These are phyloP conservation scores for Epichloe hybrida DNA, from an alignment of 2,329 filamentous ascomycete species.

Conservation along the genomic window DNA sequence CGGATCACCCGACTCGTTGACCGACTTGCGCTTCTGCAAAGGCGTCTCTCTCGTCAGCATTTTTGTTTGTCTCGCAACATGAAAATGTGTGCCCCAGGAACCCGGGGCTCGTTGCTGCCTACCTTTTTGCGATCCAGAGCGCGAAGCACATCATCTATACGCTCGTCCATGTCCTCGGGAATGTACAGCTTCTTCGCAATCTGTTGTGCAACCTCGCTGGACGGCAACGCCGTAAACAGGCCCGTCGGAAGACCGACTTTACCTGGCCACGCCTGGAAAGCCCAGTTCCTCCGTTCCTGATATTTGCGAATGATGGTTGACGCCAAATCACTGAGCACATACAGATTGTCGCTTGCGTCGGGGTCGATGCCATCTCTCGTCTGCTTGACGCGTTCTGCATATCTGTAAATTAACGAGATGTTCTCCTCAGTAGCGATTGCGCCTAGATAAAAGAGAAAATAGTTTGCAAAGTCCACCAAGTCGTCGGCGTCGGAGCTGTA, in stretches of 20 bases:
- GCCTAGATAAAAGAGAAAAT: slow-evolving; percentile 79
- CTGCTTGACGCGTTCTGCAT: slow-evolving; percentile 86
- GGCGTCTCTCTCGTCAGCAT: slow-evolving; percentile 12
- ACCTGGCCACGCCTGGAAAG: slow-evolving; percentile 67
- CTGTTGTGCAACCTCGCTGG: slow-evolving; percentile 65
- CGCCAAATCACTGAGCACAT: slow-evolving; percentile 77
- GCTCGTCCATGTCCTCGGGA: slow-evolving; percentile 61
- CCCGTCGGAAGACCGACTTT: slow-evolving; percentile 71
- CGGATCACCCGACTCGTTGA: slow-evolving; percentile 34
- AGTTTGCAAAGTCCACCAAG: slow-evolving; percentile 70
- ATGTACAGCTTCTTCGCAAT: slow-evolving; percentile 80
- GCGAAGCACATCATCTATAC: slow-evolving; percentile 54
- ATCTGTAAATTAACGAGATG: slow-evolving; percentile 76
- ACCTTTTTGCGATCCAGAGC: slow-evolving; percentile 66
- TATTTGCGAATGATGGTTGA: slow-evolving; percentile 72
- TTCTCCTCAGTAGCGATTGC: slow-evolving; percentile 78
- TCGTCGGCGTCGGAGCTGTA: slow-evolving; percentile 55
- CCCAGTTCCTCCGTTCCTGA: slow-evolving; percentile 76
- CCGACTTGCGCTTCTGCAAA: slow-evolving; percentile 43
- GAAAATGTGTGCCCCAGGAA: too few species aligned
- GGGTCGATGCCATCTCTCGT: slow-evolving; percentile 66
- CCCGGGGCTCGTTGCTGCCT: neutral
- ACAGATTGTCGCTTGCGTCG: slow-evolving; percentile 58
- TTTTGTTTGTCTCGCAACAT: too few species aligned
- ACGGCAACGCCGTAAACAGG: slow-evolving; percentile 62